Base-by-base conservation (phyloP, 345 rosid species). In the Lumnitzera littorea region DNA sequence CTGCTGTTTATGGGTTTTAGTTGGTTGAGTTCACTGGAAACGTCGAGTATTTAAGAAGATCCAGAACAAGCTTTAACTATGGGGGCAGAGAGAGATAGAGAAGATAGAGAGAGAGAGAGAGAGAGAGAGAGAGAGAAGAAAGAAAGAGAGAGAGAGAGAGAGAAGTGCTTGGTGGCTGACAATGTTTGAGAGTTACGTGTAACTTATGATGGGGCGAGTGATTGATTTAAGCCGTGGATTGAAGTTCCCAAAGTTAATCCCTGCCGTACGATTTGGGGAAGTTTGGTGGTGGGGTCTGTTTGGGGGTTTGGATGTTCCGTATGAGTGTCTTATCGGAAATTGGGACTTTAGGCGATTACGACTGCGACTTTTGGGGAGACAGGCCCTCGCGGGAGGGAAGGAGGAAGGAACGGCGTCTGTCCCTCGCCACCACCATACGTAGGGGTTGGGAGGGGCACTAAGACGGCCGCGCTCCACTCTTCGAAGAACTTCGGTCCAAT, bases 291-390 rank as follows among this genome's bases (percentile, higher is more conserved):
- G 43, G 48, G 63, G 53, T 51, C 50, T 53, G 13, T 48, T 15
- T 52, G 11, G 53, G 53, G 60, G 8, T 25, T 15, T 43, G 60
- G 50, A 11, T 24, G 49, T 17, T 36, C 15, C 41, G 41, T 3
- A 15, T 14, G 23, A 41, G 51, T 36, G 73, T 70, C 61, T 55
- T 56, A 55, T 67, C 47, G 76, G 78, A 15, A 78, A 57, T 65
- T 65, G 79, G 46, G 63, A 25, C 48, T 36, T 24, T 25, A 11
- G 60, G 60, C 43, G 9, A 56, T 46, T 57, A 48, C 29, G 51
- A 62, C 79, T 74, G 75, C 77, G 67, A 20, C 77, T 48, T 51
- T 25, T 48, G 23, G 69, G 81, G 75, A 63, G 76, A 64, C 72
- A 68, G 20, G 48, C 15, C 17, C n/a, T 4, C 15, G 24, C 31